phyloP scores from a whole-genome alignment of 176 grass and related monocot species.

The Avena eriantha region DNA sequence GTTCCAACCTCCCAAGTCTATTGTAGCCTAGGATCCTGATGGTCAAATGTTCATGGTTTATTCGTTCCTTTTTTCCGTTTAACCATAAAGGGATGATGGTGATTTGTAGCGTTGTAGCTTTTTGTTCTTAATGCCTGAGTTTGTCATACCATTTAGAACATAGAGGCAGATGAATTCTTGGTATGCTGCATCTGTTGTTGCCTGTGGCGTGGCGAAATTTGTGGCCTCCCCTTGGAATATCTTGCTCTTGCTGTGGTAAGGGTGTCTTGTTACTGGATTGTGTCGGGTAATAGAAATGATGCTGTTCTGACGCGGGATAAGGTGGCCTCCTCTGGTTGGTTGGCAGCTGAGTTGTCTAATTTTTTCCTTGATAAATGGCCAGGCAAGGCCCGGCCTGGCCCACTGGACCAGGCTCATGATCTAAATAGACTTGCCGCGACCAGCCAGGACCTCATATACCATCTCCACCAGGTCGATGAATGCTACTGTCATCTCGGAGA shows the following conservation, averaged over 20 bases:
- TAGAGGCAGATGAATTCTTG: constrained; percentile 4
- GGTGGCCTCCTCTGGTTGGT: neutral
- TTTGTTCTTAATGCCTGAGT: constrained; percentile 33
- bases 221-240: neutral
- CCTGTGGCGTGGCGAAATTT: neutral
- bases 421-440: too few species aligned
- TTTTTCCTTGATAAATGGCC: too few species aligned
- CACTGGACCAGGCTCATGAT: too few species aligned
- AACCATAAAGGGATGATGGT: constrained; percentile 3
- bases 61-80: constrained; percentile 27
- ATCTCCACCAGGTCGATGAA: too few species aligned
- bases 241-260: neutral
- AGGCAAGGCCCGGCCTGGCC: too few species aligned
- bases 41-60: constrained; percentile 43
- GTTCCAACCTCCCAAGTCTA: constrained; percentile 6
- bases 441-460: too few species aligned
- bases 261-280: neutral
- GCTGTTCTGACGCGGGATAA: neutral
- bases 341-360: neutral
- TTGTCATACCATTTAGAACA: neutral
- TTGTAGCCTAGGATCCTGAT: constrained; percentile 55
- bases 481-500: too few species aligned
- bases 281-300: neutral
- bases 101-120: constrained; percentile 45
- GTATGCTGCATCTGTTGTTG: constrained; percentile 25